Evolutionary conservation across 208 protist species (phyloP).

Genomic region (Naegleria gruberi): DNA sequence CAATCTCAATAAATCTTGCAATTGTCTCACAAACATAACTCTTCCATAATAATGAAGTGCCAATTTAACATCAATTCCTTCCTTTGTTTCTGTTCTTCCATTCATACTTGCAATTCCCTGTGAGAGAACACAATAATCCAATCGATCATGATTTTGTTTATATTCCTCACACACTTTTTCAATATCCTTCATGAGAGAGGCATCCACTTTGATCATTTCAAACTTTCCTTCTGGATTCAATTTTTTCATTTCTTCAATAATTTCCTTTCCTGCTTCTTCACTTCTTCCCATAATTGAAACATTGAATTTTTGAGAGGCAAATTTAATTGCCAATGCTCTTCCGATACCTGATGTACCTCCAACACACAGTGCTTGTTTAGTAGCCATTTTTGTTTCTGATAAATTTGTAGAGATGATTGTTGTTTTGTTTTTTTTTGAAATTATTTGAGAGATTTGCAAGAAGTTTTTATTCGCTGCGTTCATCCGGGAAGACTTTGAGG

Average conservation of each 20-base stretch:
- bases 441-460: too few species aligned
- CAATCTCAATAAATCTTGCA: slow-evolving; percentile 8
- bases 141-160: not conserved
- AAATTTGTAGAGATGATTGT: too few species aligned
- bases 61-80: slow-evolving; percentile 34
- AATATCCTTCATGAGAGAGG: slow-evolving; percentile 23
- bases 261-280: not conserved
- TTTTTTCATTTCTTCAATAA: slow-evolving; percentile 23
- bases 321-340: slow-evolving; percentile 24
- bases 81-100: slow-evolving; percentile 28
- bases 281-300: slow-evolving; percentile 25
- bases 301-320: slow-evolving; percentile 9
- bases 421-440: too few species aligned
- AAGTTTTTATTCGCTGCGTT: too few species aligned
- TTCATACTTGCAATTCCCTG: slow-evolving; percentile 30
- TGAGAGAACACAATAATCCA: not conserved
- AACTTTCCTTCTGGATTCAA: slow-evolving; percentile 9
- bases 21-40: slow-evolving; percentile 23
- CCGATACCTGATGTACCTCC: slow-evolving; percentile 35
- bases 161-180: slow-evolving; percentile 9
- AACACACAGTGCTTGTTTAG: slow-evolving; percentile 23
- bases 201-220: slow-evolving; percentile 25
- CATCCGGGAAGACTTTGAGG: too few species aligned
- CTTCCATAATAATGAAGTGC: slow-evolving; percentile 33
- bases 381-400: too few species aligned